Conservation (phyloP, 2,329 filamentous ascomycete species). For the Neofusicoccum ribis region DNA sequence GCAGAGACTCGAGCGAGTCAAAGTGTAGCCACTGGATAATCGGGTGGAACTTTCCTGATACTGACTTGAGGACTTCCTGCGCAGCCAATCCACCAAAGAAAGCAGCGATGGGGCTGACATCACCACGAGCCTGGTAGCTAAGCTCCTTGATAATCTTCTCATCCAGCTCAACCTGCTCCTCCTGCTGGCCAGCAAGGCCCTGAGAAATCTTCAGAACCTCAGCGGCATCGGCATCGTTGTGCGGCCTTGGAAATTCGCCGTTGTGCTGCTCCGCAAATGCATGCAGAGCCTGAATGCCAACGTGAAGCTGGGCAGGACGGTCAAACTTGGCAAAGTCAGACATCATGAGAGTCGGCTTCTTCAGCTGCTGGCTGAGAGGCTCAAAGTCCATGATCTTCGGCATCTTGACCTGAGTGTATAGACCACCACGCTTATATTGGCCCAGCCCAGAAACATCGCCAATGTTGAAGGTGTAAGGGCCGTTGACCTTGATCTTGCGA, state of each 20-base stretch:
- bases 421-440: conserved; percentile 81
- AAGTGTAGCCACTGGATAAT: conserved; percentile 96
- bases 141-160: conserved; percentile 92
- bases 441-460: conserved; percentile 87
- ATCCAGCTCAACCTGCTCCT: conserved; percentile 79
- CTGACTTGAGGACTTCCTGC: conserved; percentile 93
- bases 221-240: conserved; percentile 80
- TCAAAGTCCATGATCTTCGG: conserved; percentile 91
- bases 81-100: conserved; percentile 93
- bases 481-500: conserved; percentile 89
- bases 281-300: conserved; percentile 90
- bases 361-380: conserved; percentile 72
- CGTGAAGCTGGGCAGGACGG: conserved; percentile 85
- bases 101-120: conserved; percentile 87
- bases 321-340: conserved; percentile 99
- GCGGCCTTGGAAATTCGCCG: conserved; percentile 74
- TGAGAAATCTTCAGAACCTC: conserved; percentile 76
- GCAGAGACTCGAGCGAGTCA: conserved; percentile 94
- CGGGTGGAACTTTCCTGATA: conserved; percentile 97
- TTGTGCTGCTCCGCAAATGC: conserved; percentile 73
- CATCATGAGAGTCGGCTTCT: conserved; percentile 84
- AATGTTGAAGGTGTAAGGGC: conserved; percentile 94
- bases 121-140: conserved; percentile 89
- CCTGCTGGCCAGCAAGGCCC: conserved; percentile 64
- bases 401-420: conserved; percentile 98